Conservation (phyloP, 805 yeast genomes). For the Ogataea methanolica region DNA sequence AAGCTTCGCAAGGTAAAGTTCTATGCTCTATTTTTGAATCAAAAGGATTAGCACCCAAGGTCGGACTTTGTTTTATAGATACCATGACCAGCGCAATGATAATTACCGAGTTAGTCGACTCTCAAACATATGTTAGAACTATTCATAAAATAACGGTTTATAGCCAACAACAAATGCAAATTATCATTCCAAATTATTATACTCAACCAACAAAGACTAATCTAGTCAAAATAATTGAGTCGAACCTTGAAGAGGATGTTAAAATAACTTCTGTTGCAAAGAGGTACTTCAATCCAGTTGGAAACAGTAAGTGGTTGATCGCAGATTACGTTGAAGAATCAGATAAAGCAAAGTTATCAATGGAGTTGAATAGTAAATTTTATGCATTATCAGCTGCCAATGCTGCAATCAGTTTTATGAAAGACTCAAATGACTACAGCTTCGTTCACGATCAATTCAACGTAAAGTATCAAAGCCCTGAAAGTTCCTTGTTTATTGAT, state of each 20-base stretch:
- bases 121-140: conserved; percentile 42
- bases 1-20: background rate
- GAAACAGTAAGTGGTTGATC: conserved; percentile 11
- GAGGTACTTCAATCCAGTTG: conserved; percentile 20
- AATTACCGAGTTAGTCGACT: conserved; percentile 35
- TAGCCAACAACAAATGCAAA: conserved; percentile 27
- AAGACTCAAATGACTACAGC: conserved; percentile 8
- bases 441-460: conserved; percentile 29
- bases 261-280: conserved; percentile 23
- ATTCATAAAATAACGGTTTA: conserved; percentile 35
- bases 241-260: conserved; percentile 10
- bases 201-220: conserved; percentile 26
- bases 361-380: conserved; percentile 24
- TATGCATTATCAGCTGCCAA: conserved; percentile 31
- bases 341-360: conserved; percentile 19
- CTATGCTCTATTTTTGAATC: conserved; percentile 24
- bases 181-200: conserved; percentile 31
- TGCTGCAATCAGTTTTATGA: conserved; percentile 28
- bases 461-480: conserved; percentile 34
- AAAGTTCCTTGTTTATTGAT: conserved; percentile 41
- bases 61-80: conserved; percentile 38
- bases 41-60: conserved; percentile 17
- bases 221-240: conserved; percentile 32
- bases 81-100: conserved; percentile 34
- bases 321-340: conserved; percentile 5